Evolutionary conservation across 169 alveolate genomes (phyloP), one percentile per base, ranked within the genome.

Genomic region (Amoebophrya sp.): DNA sequence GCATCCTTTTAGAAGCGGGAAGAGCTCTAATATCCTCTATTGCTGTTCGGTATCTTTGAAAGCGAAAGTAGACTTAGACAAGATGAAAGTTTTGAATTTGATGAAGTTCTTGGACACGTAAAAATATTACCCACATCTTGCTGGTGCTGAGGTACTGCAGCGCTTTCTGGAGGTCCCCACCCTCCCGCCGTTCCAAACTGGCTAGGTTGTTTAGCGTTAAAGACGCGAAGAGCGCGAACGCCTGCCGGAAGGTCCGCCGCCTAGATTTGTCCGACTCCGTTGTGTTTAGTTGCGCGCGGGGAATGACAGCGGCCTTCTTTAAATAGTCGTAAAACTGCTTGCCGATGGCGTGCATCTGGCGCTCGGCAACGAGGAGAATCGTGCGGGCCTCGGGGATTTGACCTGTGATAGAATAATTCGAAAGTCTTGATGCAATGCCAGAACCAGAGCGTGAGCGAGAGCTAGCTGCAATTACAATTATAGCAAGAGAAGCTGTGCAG

Each of bases 381-480:
- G 83, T 66, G 32, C 83, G 83, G 35, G 83, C 83, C 35, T 66
- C 83, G n/a, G n/a, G n/a, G n/a, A n/a, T n/a, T n/a, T n/a, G n/a
- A n/a, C n/a, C n/a, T n/a, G n/a, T n/a, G n/a, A n/a, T n/a, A n/a
- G n/a, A n/a, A n/a, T n/a, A n/a, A n/a, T n/a, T n/a, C n/a, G n/a
- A n/a, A n/a, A n/a, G n/a, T n/a, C n/a, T n/a, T n/a, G n/a, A n/a
- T n/a, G n/a, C n/a, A n/a, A n/a, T n/a, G n/a, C n/a, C n/a, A n/a
- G n/a, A n/a, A n/a, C n/a, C n/a, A n/a, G n/a, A n/a, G n/a, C n/a
- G n/a, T n/a, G n/a, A n/a, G n/a, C n/a, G n/a, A n/a, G n/a, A n/a
- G n/a, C n/a, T n/a, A n/a, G n/a, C n/a, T n/a, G n/a, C n/a, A n/a
- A n/a, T n/a, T n/a, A n/a, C n/a, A n/a, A n/a, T n/a, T n/a, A n/a